Base-by-base conservation (phyloP, 1,284 basidiomycete genomes). In the Fomitopsis schrenkii region DNA sequence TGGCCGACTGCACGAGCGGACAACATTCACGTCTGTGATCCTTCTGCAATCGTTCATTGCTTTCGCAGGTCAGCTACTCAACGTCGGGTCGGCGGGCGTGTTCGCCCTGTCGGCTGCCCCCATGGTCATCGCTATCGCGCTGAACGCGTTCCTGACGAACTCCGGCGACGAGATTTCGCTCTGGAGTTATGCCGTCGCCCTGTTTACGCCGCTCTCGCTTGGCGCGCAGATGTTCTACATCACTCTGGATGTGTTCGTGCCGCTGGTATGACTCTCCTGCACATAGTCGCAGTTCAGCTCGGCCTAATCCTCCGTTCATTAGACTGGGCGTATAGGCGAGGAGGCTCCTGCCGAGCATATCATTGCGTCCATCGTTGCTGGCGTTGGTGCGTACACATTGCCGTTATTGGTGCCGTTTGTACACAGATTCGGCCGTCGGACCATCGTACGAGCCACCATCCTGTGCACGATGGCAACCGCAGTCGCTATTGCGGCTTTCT, bases 201-300 rank as follows among this genome's bases (percentile, higher is more conserved):
- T 86, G 68, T 63, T 82, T 9, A 72, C 88, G 3, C 88, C 93
- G 0, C 74, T 94, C 28, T 72, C 88, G 2, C 77, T 89, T 0
- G 92, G 93, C 10, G 79, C 85, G 0, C 86, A 96, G 71, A 77
- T 94, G 26, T 76, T 91, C 58, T 79, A 85, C 44, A 83, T 84
- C 2, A 87, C 93, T 5, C 71, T 95, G 26, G 91, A 97, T 63
- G 90, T 98, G 17, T 97, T 99, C 70, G 94, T 97, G 0, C 97
- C 97, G 1, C 76, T 98, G 66, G 93, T 94, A 63, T 74, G 88
- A 71, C 58, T 40, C 26, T 33, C 17, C 50, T 35, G 22, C 9
- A 40, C 12, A 8, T 55, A 50, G 45, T 56, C 22, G 10, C 40
- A 60, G 30, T 15, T 46, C 9, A 22, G 22, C 55, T 28, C 41